Evolutionary conservation across 2,329 filamentous ascomycete genomes (phyloP).

Genomic region (Fusarium papillatum): DNA sequence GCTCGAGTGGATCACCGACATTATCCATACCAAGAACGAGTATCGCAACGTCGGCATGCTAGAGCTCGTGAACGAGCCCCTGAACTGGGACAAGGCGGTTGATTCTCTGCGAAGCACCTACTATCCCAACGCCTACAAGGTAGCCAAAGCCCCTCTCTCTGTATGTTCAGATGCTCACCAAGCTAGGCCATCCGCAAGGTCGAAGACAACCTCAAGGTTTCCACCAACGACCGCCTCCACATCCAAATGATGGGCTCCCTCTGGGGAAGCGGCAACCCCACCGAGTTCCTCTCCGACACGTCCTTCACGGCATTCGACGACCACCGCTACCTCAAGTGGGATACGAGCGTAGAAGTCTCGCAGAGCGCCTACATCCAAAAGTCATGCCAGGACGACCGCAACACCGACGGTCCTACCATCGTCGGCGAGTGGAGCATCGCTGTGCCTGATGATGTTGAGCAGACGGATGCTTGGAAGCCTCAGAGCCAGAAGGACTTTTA

Average conservation of each 20-base stretch:
- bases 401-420: conserved; percentile 57
- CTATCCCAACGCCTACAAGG: conserved; percentile 38
- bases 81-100: conserved; percentile 34
- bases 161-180: neutral
- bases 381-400: conserved; percentile 63
- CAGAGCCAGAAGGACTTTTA: conserved; percentile 40
- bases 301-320: conserved; percentile 67
- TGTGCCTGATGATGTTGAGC: conserved; percentile 62
- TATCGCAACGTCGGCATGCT: conserved; percentile 71
- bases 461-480: conserved; percentile 48
- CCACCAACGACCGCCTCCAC: conserved; percentile 60
- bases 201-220: conserved; percentile 58
- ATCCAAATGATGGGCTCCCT: conserved; percentile 62
- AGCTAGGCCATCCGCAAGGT: conserved; percentile 58
- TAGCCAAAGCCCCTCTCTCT: neutral
- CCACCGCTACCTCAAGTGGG: conserved; percentile 71
- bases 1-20: conserved; percentile 67
- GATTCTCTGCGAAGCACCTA: conserved; percentile 35
- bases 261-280: conserved; percentile 70
- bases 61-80: conserved; percentile 56
- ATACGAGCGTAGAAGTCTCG: conserved; percentile 45
- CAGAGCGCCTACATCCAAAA: conserved; percentile 60
- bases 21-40: conserved; percentile 61
- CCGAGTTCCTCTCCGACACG: conserved; percentile 55
- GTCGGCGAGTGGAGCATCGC: conserved; percentile 71